phyloP scores from a whole-genome alignment of 2,329 filamentous ascomycete genomes.

The Colletotrichum sp. region DNA sequence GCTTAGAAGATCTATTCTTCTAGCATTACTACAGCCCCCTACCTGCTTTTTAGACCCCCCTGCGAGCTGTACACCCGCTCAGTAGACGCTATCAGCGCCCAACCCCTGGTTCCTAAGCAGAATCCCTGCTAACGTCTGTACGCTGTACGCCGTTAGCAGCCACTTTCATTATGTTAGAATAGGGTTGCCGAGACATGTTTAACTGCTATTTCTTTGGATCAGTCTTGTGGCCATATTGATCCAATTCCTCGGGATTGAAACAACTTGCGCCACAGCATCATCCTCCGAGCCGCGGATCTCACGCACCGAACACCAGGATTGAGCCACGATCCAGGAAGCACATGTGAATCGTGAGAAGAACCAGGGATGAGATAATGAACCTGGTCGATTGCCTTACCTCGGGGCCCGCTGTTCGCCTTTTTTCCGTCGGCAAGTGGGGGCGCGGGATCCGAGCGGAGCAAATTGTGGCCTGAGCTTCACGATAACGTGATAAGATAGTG shows the following conservation, averaged over 20 bases:
- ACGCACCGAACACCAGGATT: background rate
- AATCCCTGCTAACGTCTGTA: background rate
- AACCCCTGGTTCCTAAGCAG: background rate
- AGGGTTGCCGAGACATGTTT: background rate
- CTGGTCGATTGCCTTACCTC: background rate
- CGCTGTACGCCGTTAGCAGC: background rate
- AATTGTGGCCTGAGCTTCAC: background rate
- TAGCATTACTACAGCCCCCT: too few species aligned
- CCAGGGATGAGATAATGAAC: background rate
- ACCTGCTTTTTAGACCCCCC: too few species aligned
- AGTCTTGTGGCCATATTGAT: background rate
- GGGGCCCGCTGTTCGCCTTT: background rate
- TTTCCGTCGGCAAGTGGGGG: constrained; percentile 4
- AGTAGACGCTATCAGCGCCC: background rate
- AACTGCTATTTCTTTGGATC: background rate
- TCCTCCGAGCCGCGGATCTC: background rate
- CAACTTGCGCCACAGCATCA: background rate
- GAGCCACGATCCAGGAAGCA: background rate
- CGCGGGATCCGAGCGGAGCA: background rate
- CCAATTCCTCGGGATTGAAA: background rate
- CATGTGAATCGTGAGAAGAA: background rate
- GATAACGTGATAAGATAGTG: constrained; percentile 2
- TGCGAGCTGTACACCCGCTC: too few species aligned
- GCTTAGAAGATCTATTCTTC: too few species aligned
- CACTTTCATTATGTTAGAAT: background rate